These are phyloP conservation scores for Parathielavia appendiculata DNA, from an alignment of 495 filamentous ascomycete genomes.

Conservation along the genomic window DNA sequence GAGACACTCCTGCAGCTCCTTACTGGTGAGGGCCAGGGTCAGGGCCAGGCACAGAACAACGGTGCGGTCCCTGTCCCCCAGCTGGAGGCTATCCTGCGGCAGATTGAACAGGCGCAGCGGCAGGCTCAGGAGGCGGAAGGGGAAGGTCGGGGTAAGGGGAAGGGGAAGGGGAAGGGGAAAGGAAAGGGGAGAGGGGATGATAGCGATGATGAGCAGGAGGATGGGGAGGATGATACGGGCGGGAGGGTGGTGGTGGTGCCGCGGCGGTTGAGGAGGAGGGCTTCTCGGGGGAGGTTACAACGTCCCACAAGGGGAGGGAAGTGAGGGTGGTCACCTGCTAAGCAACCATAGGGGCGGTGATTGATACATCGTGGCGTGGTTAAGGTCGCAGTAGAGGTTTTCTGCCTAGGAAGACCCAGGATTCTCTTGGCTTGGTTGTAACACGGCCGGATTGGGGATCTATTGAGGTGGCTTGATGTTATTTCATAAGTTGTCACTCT, in stretches of 20 bases:
- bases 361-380: too few relatives aligned
- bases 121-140: neutral
- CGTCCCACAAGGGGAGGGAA: too few relatives aligned
- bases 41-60: too few relatives aligned
- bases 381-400: too few relatives aligned
- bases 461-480: too few relatives aligned
- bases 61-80: neutral
- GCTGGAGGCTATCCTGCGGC: neutral
- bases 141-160: neutral
- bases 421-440: too few relatives aligned
- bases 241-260: neutral
- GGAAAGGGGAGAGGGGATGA: neutral
- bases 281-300: too few relatives aligned
- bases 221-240: neutral
- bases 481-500: too few relatives aligned
- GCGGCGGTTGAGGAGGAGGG: neutral
- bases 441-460: too few relatives aligned
- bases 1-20: neutral
- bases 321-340: too few relatives aligned
- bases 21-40: neutral
- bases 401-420: too few relatives aligned
- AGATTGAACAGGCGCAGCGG: neutral
- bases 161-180: conserved; percentile 16
- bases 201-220: neutral
- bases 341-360: too few relatives aligned